Evolutionary conservation across 2,329 filamentous ascomycete genomes (phyloP), one percentile per base, ranked within the genome.

Genomic region (Chaetomium sp.): DNA sequence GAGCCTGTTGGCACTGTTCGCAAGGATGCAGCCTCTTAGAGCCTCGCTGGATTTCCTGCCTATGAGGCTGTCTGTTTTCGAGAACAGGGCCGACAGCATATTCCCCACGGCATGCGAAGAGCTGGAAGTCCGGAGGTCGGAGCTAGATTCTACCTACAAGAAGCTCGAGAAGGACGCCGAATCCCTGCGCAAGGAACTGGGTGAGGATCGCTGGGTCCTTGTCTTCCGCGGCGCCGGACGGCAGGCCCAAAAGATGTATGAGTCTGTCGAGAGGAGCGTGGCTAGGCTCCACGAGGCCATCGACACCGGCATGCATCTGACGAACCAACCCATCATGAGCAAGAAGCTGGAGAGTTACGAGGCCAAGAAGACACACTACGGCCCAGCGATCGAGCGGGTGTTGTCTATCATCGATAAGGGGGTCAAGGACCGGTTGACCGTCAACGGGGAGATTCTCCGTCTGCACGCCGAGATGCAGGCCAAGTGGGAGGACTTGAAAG

Each of bases 201-300:
- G 93, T 31, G 95, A 99, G 75, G 95, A 99, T 74, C 89, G 93
- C 63, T 99, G 95, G 95, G 89, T 99, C 51, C 84, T 96, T 60
- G 93, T 98, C 42, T 99, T 99, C 80, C 87, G 94, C 63, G 94
- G 95, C 69, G 95, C 95, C 19, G 93, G 93, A 16, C 85, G 90
- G 64, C 93, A 97, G 77, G 94, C 95, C 4, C 87, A 95, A 70
- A 97, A 97, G 80, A 97, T 99, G 93, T 94, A 92, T 74, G 92
- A 97, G 70, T 97, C 93, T 3, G 92, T 98, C 25, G 91, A 96
- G 74, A 86, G 94, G 68, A 97, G 93, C 74, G 87, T 96, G 65
- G 78, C 82, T 55, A 96, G 96, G 77, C 82, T 99, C 42, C 88
- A 86, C 68, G 92, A 97, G 73, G 88, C 87, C 4, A 81, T 97